Evolutionary conservation across 768 basidiomycete genomes (phyloP), one percentile per base, ranked within the genome.

Genomic region (Mycena vitilis): DNA sequence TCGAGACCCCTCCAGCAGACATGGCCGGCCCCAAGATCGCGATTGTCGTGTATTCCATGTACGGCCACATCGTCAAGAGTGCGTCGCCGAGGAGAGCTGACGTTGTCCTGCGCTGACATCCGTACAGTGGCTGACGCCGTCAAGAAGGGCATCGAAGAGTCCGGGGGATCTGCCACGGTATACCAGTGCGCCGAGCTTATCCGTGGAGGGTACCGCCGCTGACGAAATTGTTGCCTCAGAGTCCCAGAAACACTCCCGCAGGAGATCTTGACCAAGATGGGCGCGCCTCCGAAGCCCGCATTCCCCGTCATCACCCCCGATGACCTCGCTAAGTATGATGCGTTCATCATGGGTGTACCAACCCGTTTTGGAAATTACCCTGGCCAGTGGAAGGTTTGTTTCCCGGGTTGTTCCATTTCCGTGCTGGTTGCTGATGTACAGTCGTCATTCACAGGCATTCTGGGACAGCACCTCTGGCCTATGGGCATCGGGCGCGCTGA

Each of bases 281-380:
- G 90, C 68, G 93, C 93, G 3, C 87, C 90, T 8, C 77, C 90
- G 37, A 94, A 93, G 78, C 87, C 87, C 59, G 78, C 85, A 70
- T 93, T 93, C 78, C 93, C 94, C 5, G 73, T 93, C 72, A 82
- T 94, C 75, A 81, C 78, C 1, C 84, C 90, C 23, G 79, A 81
- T 0, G 80, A 77, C 20, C 83, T 97, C 56, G 71, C 80, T n/a
- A 65, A 82, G 4, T 92, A 84, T 75, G 93, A 96, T 73, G 94
- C 87, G 11, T 89, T 88, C 83, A 63, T 95, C 67, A 82, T 92
- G 61, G 93, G 91, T 58, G 81, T 92, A 59, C 89, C 89, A 15
- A 90, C 89, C 34, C 89, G 93, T 70, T 95, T 86, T 78, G 93
- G 93, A 20, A 88, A 88, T 74, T 87, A 90, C 74, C 87, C 93